Base-by-base conservation (phyloP, 495 filamentous ascomycete genomes). In the Terfezia boudieri region DNA sequence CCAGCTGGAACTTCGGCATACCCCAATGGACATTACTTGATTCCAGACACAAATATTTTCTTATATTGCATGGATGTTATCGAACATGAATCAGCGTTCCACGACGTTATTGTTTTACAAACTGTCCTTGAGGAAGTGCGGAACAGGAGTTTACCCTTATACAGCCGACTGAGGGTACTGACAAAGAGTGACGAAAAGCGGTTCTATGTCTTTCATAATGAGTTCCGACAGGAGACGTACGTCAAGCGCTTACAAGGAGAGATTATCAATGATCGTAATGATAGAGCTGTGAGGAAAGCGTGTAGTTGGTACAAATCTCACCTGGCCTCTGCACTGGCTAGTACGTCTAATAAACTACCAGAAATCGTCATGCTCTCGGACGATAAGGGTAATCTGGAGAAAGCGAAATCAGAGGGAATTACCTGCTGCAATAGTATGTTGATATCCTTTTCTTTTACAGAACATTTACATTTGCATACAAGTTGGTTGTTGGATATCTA, bases 161-260 rank as follows among this genome's bases (percentile, higher is more conserved):
- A 96, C 71, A 94, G 94, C 63, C 86, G 90, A 41, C 73, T 96
- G 16, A 77, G 95, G 52, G 75, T 79, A 17, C 70, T 98, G 61
- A 92, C 87, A 35, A 92, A 84, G 66, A 94, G 86, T 60, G 84
- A 92, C 61, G 87, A 93, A 37, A 96, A 96, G 69, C 78, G 88
- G 12, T 96, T 93, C 64, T 96, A 94, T 66, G 83, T 98, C 49
- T 98, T 98, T 69, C 96, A 96, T 74, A 98, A 98, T 67, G 90
- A 98, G 56, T 98, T 98, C 64, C 78, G 90, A 43, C 71, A 83
- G 46, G 90, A 98, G 68, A 98, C 90, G 8, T 80, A 94, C 64
- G 76, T 94, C 52, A 68, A 74, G 16, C 74, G 90, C 60, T 73
- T 78, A 26, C 71, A 69, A 22, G 82, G 83, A 22, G 90, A 98